Base-by-base conservation (phyloP, 495 filamentous ascomycete species). In the Aspergillus baeticus region DNA sequence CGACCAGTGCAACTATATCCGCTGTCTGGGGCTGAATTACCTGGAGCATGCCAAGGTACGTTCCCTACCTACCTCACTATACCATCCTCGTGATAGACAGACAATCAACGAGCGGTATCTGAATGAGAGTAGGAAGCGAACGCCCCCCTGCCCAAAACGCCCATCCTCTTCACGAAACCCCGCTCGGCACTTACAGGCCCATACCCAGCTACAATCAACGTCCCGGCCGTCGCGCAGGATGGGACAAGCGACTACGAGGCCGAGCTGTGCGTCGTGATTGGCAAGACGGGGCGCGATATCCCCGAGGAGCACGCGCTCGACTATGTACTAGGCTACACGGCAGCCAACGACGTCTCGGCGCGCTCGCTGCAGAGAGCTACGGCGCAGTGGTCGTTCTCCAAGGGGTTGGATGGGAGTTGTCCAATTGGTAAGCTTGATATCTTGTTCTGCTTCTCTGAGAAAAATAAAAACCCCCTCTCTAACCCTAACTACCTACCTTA, bases 161-260 rank as follows among this genome's bases (percentile, higher is more conserved):
- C 78, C 0, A 62, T 75, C 23, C 58, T 80, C 10, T 79, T 81
- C 66, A 69, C 65, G 26, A 82, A 82, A 58, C 79, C 77, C 0
- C 65, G 72, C 4, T 69, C 70, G 4, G 70, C 75, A 1, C 62
- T 83, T 1, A 64, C 59, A 7, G 77, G 69, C 10, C 76, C 75
- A 0, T 74, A 71, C 35, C 76, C 77, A 1, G 69, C 69, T 6
- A 52, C 64, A 5, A 72, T 79, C 51, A 69, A 65, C 34, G 66
- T 81, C 10, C 78, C 75, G 5, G 73, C 68, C 39, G 58, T 63
- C 47, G 75, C 74, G 0, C 77, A 79, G 48, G 74, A 76, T 51
- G 69, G 57, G 8, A 71, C 70, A 35, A 47, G 70, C 42, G 80
- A 83, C 63, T 78, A 78, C 46, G 76, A 80, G 56, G 76, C 69